A percentile compares a stretch with the other conserved stretches of the same genome.
Conservation (phyloP, 2,329 filamentous ascomycete genomes). For the Conoideocrella luteorostrata region DNA sequence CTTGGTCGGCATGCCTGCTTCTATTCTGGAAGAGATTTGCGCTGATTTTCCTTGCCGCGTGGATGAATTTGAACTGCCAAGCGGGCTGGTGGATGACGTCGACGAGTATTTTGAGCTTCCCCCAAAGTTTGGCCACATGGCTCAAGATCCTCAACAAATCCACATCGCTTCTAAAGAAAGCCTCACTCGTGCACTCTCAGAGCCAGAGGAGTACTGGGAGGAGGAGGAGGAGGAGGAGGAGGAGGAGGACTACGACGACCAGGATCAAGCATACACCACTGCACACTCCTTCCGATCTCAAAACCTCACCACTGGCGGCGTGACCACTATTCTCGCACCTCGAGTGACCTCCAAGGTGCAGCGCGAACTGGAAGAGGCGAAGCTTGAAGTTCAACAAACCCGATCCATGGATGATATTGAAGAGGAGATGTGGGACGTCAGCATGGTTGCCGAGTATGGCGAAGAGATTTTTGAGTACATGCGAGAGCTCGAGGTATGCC, state of each 20-base stretch:
- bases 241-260: conserved; percentile 58
- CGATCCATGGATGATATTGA: conserved; percentile 69
- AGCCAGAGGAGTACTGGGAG: conserved; percentile 67
- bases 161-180: conserved; percentile 18
- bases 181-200: conserved; percentile 24
- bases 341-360: conserved; percentile 61
- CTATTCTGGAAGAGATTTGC: conserved; percentile 9
- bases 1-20: conserved; percentile 11
- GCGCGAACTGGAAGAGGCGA: conserved; percentile 64
- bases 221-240: conserved; percentile 78
- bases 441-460: conserved; percentile 95
- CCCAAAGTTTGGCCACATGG: conserved; percentile 24
- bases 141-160: conserved; percentile 22
- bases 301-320: conserved; percentile 46
- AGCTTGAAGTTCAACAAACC: conserved; percentile 61
- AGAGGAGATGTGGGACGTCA: conserved; percentile 87
- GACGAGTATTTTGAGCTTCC: conserved; percentile 17
- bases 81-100: conserved; percentile 17
- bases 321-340: conserved; percentile 61
- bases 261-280: conserved; percentile 65
- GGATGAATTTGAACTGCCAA: conserved; percentile 18
- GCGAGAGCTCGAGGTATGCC: conserved; percentile 73
- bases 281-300: conserved; percentile 70
- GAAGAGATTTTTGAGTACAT: conserved; percentile 96
- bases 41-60: conserved; percentile 20